Conservation (phyloP, 176 grass and related monocot genomes). For the Secale cereale region DNA sequence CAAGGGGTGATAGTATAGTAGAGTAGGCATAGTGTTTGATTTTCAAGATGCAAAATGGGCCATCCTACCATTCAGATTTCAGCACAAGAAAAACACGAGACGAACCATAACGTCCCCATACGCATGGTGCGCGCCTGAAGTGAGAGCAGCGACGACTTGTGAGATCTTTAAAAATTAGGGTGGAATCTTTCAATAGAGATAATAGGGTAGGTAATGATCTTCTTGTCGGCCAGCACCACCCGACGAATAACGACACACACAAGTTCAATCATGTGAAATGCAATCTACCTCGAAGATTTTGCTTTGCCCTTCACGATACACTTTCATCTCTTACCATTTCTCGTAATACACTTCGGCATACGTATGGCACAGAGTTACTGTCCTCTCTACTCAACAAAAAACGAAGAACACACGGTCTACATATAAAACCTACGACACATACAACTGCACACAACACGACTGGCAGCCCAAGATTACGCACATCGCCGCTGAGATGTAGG, state of each 20-base stretch:
- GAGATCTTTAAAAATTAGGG: not conserved
- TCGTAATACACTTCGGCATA: not conserved
- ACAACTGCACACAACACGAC: not conserved
- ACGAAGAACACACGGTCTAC: not conserved
- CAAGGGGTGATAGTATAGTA: not conserved
- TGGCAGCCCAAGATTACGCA: slow-evolving; percentile 24
- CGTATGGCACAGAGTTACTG: not conserved
- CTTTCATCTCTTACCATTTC: not conserved
- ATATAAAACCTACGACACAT: not conserved
- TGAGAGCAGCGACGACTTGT: not conserved
- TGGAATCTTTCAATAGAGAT: no score
- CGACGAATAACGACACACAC: no score
- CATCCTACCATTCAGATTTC: not conserved
- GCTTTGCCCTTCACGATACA: not conserved
- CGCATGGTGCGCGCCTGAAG: not conserved
- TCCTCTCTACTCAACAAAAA: not conserved
- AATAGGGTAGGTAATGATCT: no score
- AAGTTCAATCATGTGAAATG: no score
- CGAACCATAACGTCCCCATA: not conserved
- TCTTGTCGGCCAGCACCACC: not conserved
- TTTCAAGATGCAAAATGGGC: not conserved
- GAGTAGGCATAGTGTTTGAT: not conserved
- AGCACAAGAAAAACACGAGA: no score
- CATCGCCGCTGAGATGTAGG: not conserved
- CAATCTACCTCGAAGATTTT: not conserved